A percentile compares a stretch with the other conserved stretches of the same genome.
phyloP scores from a whole-genome alignment of 345 rosid genomes.

The Dovyalis caffra region DNA sequence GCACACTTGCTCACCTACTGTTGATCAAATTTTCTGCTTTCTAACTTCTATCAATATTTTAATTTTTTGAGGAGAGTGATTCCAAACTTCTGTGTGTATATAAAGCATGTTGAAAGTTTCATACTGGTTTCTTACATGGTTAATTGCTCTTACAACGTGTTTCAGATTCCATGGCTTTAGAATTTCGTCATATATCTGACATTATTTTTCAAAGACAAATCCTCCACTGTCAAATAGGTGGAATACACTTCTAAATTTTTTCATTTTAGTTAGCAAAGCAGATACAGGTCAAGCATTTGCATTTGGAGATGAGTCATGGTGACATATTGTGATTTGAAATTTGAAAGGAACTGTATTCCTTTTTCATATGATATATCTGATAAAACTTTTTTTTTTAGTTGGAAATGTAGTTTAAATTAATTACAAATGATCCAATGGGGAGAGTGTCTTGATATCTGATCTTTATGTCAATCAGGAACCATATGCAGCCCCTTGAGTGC shows the following conservation, averaged over 20 bases:
- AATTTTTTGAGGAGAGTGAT: neutral
- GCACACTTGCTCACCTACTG: neutral
- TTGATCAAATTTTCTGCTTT: constrained; percentile 1
- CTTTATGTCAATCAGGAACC: constrained; percentile 48
- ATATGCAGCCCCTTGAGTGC: constrained; percentile 77
- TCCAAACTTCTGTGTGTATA: neutral
- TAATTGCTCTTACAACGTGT: no score
- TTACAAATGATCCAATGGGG: neutral
- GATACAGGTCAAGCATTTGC: no score
- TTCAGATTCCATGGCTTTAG: no score
- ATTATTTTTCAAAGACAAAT: no score
- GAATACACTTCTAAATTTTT: no score
- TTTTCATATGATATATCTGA: neutral
- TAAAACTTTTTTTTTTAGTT: neutral
- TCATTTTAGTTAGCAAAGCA: no score
- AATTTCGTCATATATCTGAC: no score
- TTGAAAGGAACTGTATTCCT: neutral
- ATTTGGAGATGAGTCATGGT: no score
- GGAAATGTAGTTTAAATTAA: neutral
- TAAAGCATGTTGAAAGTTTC: neutral
- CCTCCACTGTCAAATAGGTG: no score
- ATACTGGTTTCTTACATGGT: neutral
- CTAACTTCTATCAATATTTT: neutral
- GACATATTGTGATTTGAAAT: neutral
- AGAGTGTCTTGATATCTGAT: neutral